These are phyloP conservation scores for Hygrophoropsis aurantiaca DNA, from an alignment of 768 basidiomycete species.

Conservation along the genomic window DNA sequence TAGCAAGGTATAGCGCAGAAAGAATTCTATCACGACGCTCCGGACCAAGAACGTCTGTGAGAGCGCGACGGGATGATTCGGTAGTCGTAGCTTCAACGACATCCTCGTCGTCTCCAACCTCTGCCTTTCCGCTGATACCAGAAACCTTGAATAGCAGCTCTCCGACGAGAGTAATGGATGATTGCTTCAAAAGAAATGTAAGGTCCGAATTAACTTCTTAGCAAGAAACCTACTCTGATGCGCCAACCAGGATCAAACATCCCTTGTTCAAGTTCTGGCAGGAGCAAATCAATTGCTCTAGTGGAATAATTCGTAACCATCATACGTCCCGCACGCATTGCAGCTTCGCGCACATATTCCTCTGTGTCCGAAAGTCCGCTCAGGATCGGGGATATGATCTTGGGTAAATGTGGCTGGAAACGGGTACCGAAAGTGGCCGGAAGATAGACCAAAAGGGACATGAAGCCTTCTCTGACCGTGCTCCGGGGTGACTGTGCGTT, in stretches of 20 bases:
- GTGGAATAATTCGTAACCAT: slow-evolving; percentile 91
- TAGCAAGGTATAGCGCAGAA: slow-evolving; percentile 86
- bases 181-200: slow-evolving; percentile 58
- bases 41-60: slow-evolving; percentile 83
- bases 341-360: slow-evolving; percentile 94
- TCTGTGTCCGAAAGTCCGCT: slow-evolving; percentile 89
- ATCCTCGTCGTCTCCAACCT: slow-evolving; percentile 70
- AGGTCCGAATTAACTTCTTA: neutral
- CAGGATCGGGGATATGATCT: slow-evolving; percentile 91
- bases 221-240: slow-evolving; percentile 66
- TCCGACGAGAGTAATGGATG: slow-evolving; percentile 93
- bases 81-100: slow-evolving; percentile 61
- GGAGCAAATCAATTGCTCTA: slow-evolving; percentile 88
- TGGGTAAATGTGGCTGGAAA: slow-evolving; percentile 93
- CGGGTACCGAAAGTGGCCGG: slow-evolving; percentile 95
- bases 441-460: slow-evolving; percentile 93
- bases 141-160: slow-evolving; percentile 96
- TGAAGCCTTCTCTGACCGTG: slow-evolving; percentile 96
- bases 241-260: slow-evolving; percentile 97
- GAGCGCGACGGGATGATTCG: slow-evolving; percentile 81
- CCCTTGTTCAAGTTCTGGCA: slow-evolving; percentile 91
- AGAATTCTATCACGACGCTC: slow-evolving; percentile 91
- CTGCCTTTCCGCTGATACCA: slow-evolving; percentile 88
- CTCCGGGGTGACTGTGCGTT: slow-evolving; percentile 88
- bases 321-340: slow-evolving; percentile 99